Percentiles rank a stretch among this genome's conserved stretches.
phyloP scores from a whole-genome alignment of 2,329 filamentous ascomycete species.

The Canariomyces notabilis region DNA sequence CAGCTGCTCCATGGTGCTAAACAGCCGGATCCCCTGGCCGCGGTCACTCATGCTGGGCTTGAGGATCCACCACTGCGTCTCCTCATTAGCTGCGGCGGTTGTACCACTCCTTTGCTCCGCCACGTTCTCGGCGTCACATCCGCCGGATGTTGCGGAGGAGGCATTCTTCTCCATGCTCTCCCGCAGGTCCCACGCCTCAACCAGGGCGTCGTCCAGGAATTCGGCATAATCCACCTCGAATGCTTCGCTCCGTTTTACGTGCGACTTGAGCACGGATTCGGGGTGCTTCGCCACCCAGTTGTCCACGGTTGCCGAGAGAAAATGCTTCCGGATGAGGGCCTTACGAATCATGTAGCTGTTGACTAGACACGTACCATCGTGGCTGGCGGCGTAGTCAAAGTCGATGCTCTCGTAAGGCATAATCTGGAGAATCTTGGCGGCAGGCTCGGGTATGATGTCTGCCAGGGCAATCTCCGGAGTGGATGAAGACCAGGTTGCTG shows the following conservation, averaged over 20 bases:
- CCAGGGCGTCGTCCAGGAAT: slow-evolving; percentile 87
- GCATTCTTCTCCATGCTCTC: slow-evolving; percentile 72
- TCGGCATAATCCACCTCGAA: slow-evolving; percentile 97
- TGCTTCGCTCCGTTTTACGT: slow-evolving; percentile 73
- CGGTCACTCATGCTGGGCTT: slow-evolving; percentile 98
- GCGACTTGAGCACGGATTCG: slow-evolving; percentile 57
- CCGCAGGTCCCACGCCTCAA: slow-evolving; percentile 83
- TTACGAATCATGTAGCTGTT: slow-evolving; percentile 96
- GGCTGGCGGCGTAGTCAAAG: slow-evolving; percentile 66
- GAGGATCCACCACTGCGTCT: slow-evolving; percentile 90
- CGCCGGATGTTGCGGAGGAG: slow-evolving; percentile 24
- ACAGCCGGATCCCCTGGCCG: slow-evolving; percentile 86
- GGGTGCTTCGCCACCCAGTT: slow-evolving; percentile 86
- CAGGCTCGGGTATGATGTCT: slow-evolving; percentile 31
- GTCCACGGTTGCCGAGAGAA: slow-evolving; percentile 74
- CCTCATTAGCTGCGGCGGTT: not conserved
- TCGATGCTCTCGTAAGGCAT: slow-evolving; percentile 82
- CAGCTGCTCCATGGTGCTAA: slow-evolving; percentile 79
- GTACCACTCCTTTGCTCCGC: slow-evolving; percentile 17
- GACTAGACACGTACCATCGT: slow-evolving; percentile 59
- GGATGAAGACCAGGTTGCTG: slow-evolving; percentile 21
- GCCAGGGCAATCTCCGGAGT: slow-evolving; percentile 33
- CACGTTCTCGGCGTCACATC: slow-evolving; percentile 13
- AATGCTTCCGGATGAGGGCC: slow-evolving; percentile 94
- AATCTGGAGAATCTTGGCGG: slow-evolving; percentile 64